These are phyloP conservation scores for Myriosclerotinia curreyana DNA, from an alignment of 2,329 filamentous ascomycete species.

Conservation along the genomic window DNA sequence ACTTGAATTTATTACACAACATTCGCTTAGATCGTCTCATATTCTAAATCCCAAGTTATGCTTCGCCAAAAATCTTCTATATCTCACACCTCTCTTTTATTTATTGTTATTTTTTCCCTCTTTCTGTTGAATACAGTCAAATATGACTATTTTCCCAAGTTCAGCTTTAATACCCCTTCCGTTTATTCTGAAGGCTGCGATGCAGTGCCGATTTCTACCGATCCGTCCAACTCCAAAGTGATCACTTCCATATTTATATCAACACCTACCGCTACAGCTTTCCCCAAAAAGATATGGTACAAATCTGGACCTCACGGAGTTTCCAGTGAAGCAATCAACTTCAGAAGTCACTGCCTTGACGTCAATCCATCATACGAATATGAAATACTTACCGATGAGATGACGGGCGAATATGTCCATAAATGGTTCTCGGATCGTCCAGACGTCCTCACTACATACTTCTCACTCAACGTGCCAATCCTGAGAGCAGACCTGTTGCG, in stretches of 20 bases:
- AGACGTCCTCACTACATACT: constrained; percentile 62
- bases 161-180: too few relatives aligned
- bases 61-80: too few relatives aligned
- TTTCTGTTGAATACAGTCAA: too few relatives aligned
- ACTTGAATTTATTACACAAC: too few relatives aligned
- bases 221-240: not conserved
- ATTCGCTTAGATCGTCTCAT: too few relatives aligned
- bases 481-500: constrained; percentile 65
- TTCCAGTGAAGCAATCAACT: constrained; percentile 34
- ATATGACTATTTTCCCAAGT: too few relatives aligned
- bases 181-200: too few relatives aligned
- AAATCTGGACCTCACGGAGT: constrained; percentile 42
- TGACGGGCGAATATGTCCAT: not conserved
- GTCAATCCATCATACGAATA: constrained; percentile 34
- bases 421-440: constrained; percentile 47
- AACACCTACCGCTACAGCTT: not conserved
- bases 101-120: too few relatives aligned
- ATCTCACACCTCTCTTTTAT: too few relatives aligned
- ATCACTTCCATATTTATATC: not conserved
- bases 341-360: constrained; percentile 39
- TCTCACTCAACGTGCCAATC: constrained; percentile 59
- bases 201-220: not conserved
- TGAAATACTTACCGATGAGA: constrained; percentile 36
- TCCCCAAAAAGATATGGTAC: constrained; percentile 42
- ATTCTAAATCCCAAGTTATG: too few relatives aligned